Base-by-base conservation (phyloP, 2,329 filamentous ascomycete genomes). In the Chaetomiaceae sp. region DNA sequence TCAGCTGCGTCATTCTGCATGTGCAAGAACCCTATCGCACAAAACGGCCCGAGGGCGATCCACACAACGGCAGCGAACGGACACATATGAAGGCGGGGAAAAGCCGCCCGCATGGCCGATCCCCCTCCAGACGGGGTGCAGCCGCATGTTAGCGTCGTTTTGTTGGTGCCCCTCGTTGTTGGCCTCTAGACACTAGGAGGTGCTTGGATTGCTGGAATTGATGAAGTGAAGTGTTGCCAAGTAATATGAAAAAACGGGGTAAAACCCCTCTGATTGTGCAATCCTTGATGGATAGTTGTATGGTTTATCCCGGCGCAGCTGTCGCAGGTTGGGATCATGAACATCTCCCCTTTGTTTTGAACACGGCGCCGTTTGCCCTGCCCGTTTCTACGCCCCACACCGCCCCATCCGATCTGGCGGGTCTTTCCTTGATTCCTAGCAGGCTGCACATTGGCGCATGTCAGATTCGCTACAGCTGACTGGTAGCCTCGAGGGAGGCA, bases 1-100 rank as follows among this genome's bases (percentile, higher is more conserved):
- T 30, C 38, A 26, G 26, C 17, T 41, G 45, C 48, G 48, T 50
- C 48, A 50, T 47, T 47, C 19, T 47, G 43, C 48, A 50, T 49
- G 11, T 24, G 39, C 45, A 18, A 22, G 5, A 32, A 12, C 24
- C 34, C 18, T 20, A n/a, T n/a, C n/a, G n/a, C n/a, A n/a, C n/a
- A n/a, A n/a, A n/a, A n/a, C n/a, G n/a, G n/a, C n/a, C n/a, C n/a
- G n/a, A n/a, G n/a, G n/a, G n/a, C n/a, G n/a, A n/a, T n/a, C n/a
- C n/a, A n/a, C n/a, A n/a, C n/a, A 24, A 26, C 12, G 35, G 35
- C 14, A 38, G 14, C 9, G 14, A 8, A 38, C 20, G n/a, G 35
- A 12, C 32, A 15, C 32, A 17, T 34, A 24, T 24, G 22, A 24
- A 9, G 6, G 22, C 22, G 9, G 22, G 22, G 22, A 24, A n/a